phyloP scores from a whole-genome alignment of 768 basidiomycete genomes.

The Kwoniella bestiolae region DNA sequence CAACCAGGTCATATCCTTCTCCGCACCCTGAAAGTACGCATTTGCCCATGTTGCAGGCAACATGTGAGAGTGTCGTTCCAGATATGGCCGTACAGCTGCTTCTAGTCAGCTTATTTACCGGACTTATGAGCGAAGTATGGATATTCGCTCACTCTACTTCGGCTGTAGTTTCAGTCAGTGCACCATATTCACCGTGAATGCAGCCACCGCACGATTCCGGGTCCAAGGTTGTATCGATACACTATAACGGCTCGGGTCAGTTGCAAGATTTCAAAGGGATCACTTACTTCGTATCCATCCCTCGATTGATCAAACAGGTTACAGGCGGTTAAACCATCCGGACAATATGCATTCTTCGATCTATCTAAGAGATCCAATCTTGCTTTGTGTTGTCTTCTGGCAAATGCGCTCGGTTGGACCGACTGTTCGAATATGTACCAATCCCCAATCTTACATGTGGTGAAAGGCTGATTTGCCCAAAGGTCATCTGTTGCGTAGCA shows the following conservation, averaged over 20 bases:
- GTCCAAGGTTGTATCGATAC: neutral
- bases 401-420: constrained; percentile 1
- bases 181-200: constrained; percentile 7
- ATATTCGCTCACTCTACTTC: too few relatives aligned
- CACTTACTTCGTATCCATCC: constrained; percentile 2
- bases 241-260: too few relatives aligned
- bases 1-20: too few relatives aligned
- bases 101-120: too few relatives aligned
- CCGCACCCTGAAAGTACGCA: too few relatives aligned
- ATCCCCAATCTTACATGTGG: neutral
- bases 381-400: neutral
- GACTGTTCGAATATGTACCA: neutral
- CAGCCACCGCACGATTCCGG: constrained; percentile 12
- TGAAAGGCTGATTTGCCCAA: neutral
- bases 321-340: constrained; percentile 3
- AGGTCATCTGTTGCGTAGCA: neutral
- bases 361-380: too few relatives aligned
- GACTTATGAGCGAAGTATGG: too few relatives aligned
- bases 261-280: too few relatives aligned
- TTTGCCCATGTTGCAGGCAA: too few relatives aligned
- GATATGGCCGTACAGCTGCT: neutral
- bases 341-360: neutral
- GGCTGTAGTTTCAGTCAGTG: too few relatives aligned
- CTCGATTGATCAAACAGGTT: neutral
- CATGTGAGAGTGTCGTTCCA: neutral